These are phyloP conservation scores for Colletotrichum plurivorum DNA, from an alignment of 2,329 filamentous ascomycete genomes.

Conservation along the genomic window DNA sequence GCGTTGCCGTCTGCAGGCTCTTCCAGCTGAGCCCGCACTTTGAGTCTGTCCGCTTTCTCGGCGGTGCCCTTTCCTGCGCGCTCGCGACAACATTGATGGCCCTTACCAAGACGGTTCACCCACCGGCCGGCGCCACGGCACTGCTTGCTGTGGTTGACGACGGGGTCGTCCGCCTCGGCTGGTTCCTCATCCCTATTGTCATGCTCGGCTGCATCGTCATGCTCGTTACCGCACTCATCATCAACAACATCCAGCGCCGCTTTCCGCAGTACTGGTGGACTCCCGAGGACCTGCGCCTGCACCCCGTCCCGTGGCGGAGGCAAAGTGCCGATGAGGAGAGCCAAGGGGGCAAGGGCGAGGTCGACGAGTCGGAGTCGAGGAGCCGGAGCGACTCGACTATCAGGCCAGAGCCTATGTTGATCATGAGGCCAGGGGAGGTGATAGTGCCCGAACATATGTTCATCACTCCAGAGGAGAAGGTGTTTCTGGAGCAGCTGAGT, in stretches of 20 bases:
- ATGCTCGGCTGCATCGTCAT: constrained; percentile 73
- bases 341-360: background rate
- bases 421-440: constrained; percentile 52
- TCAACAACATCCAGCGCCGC: constrained; percentile 78
- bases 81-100: constrained; percentile 75
- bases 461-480: constrained; percentile 54
- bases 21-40: constrained; percentile 67
- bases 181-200: constrained; percentile 76
- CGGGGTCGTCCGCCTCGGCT: constrained; percentile 70
- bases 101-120: constrained; percentile 80
- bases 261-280: constrained; percentile 83
- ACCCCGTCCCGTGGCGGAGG: constrained; percentile 25
- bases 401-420: constrained; percentile 47
- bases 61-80: constrained; percentile 76
- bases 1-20: constrained; percentile 74
- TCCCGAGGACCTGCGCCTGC: constrained; percentile 48
- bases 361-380: constrained; percentile 13
- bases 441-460: constrained; percentile 53
- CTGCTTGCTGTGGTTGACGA: constrained; percentile 75
- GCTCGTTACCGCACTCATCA: constrained; percentile 71
- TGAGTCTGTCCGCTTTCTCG: constrained; percentile 72
- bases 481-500: constrained; percentile 53
- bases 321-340: constrained; percentile 17
- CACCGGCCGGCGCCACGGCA: constrained; percentile 81
- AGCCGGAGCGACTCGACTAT: constrained; percentile 20